Evolutionary conservation across 148 eudicot species (phyloP).

Genomic region (Arbutus unedo): DNA sequence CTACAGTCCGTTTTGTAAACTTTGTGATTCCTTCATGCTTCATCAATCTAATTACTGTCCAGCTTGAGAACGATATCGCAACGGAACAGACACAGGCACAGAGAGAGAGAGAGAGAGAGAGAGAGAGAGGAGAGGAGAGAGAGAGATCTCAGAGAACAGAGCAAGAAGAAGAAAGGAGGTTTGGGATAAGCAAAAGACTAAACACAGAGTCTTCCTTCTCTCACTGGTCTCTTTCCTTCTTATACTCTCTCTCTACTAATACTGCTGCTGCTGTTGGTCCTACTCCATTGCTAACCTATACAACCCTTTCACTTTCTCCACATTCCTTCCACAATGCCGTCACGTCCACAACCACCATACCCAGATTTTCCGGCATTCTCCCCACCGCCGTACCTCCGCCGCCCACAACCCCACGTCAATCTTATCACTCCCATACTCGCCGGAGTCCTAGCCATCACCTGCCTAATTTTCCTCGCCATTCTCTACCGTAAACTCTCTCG

Average conservation of each 20-base stretch:
- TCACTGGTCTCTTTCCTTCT: conserved; percentile 10
- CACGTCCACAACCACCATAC: conserved; percentile 26
- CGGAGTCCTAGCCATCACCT: conserved; percentile 31
- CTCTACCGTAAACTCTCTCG: conserved; percentile 53
- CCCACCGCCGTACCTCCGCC: conserved; percentile 31
- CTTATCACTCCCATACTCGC: conserved; percentile 40
- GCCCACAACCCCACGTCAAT: conserved; percentile 7
- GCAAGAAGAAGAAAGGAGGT: not conserved
- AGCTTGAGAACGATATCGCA: too few relatives aligned
- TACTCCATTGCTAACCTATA: not conserved
- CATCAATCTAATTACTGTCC: not conserved
- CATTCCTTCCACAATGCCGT: conserved; percentile 37
- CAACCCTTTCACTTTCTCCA: not conserved
- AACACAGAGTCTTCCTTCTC: conserved; percentile 5
- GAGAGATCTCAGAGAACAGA: not conserved
- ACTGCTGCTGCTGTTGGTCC: too few relatives aligned
- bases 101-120: not conserved
- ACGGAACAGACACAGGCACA: not conserved
- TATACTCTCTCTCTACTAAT: not conserved
- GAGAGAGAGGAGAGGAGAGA: not conserved
- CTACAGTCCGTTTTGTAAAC: too few relatives aligned
- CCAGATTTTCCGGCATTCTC: conserved; percentile 23
- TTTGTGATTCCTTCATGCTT: not conserved
- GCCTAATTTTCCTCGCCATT: conserved; percentile 38
- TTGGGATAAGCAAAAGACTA: not conserved